Evolutionary conservation across 768 basidiomycete species (phyloP).

Genomic region (Lentinula lateritia): DNA sequence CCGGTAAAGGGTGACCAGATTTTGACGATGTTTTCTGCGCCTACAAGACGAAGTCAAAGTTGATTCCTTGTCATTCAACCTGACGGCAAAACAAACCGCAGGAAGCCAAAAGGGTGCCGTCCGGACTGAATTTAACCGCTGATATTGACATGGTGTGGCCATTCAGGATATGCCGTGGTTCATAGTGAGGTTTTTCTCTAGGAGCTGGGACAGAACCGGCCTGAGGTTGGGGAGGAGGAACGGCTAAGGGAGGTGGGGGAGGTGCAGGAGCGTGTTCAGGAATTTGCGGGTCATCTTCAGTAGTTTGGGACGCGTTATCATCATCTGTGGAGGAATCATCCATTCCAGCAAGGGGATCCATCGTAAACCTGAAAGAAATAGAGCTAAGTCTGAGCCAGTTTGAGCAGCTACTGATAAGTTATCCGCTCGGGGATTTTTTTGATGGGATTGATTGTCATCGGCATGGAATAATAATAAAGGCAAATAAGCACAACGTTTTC

Average conservation of each 20-base stretch:
- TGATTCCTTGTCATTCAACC: neutral
- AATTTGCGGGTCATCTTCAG: constrained; percentile 78
- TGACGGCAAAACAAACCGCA: constrained; percentile 48
- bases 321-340: constrained; percentile 52
- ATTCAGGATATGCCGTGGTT: constrained; percentile 56
- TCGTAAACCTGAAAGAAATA: constrained; percentile 9
- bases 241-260: constrained; percentile 24
- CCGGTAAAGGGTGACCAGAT: constrained; percentile 82
- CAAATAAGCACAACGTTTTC: neutral
- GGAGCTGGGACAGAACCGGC: constrained; percentile 8
- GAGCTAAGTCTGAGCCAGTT: neutral
- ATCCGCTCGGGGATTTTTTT: neutral
- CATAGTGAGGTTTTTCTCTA: constrained; percentile 60
- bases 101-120: constrained; percentile 82
- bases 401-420: neutral
- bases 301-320: constrained; percentile 75
- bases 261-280: constrained; percentile 49
- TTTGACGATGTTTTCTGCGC: constrained; percentile 73
- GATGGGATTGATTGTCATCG: neutral
- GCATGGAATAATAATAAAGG: neutral
- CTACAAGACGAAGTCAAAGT: constrained; percentile 29
- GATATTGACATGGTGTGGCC: constrained; percentile 86
- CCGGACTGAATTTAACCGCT: constrained; percentile 87
- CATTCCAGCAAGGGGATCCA: constrained; percentile 41
- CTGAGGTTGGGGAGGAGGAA: constrained; percentile 25